Conservation (phyloP, 1,139 yeast genomes). For the Diutina neorugosa region DNA sequence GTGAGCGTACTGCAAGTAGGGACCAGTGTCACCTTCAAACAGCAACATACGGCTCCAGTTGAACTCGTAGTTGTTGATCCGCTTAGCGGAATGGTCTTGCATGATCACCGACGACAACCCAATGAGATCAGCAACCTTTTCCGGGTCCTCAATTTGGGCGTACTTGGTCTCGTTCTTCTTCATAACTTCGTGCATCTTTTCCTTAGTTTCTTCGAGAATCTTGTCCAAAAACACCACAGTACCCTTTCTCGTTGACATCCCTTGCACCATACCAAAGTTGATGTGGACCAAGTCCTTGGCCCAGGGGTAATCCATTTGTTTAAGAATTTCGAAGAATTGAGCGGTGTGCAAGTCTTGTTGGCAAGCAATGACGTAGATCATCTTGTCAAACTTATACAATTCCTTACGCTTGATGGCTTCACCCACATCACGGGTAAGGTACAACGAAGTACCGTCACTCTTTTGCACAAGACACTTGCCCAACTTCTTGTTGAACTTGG, state of each 20-base stretch:
- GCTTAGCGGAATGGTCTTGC: constrained; percentile 97
- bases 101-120: constrained; percentile 98
- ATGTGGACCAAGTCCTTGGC: constrained; percentile 69
- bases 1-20: constrained; percentile 96
- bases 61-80: constrained; percentile 91
- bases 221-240: constrained; percentile 95
- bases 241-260: constrained; percentile 98
- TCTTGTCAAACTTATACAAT: constrained; percentile 79
- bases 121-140: constrained; percentile 85
- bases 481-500: constrained; percentile 77
- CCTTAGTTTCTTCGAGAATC: constrained; percentile 88
- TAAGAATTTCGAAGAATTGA: constrained; percentile 89
- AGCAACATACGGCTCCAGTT: constrained; percentile 98
- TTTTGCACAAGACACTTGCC: constrained; percentile 93
- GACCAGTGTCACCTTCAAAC: constrained; percentile 99
- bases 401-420: constrained; percentile 90
- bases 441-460: constrained; percentile 91
- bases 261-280: constrained; percentile 96
- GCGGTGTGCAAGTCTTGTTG: constrained; percentile 94
- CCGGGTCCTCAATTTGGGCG: constrained; percentile 90
- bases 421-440: constrained; percentile 94
- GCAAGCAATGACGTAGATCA: constrained; percentile 89
- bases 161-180: constrained; percentile 84
- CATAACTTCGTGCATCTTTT: constrained; percentile 96
- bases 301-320: constrained; percentile 89